These are phyloP conservation scores for Epichloe coenophiala DNA, from an alignment of 2,329 filamentous ascomycete genomes.

Conservation along the genomic window DNA sequence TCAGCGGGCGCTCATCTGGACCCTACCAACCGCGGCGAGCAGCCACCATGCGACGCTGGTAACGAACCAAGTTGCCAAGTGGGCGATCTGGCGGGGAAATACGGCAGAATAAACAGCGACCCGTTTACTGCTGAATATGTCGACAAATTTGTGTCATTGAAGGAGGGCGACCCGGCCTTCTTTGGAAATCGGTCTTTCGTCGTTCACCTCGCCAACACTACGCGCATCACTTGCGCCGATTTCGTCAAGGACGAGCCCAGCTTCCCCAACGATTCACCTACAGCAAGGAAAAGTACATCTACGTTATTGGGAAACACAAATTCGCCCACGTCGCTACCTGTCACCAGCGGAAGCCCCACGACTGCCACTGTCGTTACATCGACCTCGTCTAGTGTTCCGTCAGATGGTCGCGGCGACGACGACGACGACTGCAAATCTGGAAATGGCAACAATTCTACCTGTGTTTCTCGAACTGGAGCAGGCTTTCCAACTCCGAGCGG, in stretches of 20 bases:
- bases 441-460: not conserved
- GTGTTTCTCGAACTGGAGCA: not conserved
- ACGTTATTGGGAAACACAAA: not conserved
- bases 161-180: slow-evolving; percentile 38
- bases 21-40: slow-evolving; percentile 52
- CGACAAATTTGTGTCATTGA: slow-evolving; percentile 44
- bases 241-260: slow-evolving; percentile 22
- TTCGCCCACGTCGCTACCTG: not conserved
- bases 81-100: slow-evolving; percentile 64
- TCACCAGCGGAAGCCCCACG: not conserved
- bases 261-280: not conserved
- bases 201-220: slow-evolving; percentile 50
- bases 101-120: slow-evolving; percentile 44
- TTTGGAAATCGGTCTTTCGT: slow-evolving; percentile 54
- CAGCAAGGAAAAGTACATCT: not conserved
- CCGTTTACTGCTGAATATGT: slow-evolving; percentile 36
- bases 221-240: slow-evolving; percentile 52
- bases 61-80: slow-evolving; percentile 55
- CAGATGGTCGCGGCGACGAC: not conserved
- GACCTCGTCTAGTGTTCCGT: not conserved
- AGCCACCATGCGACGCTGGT: slow-evolving; percentile 42
- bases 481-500: not conserved
- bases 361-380: not conserved
- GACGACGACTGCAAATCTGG: not conserved
- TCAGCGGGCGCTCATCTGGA: slow-evolving; percentile 55